Base-by-base conservation (phyloP, 1,284 basidiomycete species). In the Rhodotorula sp. region DNA sequence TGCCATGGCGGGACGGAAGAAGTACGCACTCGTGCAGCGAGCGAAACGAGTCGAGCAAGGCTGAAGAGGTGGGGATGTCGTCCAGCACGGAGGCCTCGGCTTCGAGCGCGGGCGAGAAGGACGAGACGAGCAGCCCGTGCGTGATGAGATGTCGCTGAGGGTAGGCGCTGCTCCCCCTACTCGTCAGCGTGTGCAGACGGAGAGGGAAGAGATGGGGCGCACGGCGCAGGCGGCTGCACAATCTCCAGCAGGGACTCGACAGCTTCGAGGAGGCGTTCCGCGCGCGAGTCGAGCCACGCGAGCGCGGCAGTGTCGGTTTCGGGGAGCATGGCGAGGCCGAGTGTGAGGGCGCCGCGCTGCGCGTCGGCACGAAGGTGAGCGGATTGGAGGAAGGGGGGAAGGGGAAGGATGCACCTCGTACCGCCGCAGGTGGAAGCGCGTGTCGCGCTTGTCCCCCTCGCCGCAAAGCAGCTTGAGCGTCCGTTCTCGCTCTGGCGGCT, bases 211-310 rank as follows among this genome's bases (percentile, higher is more conserved):
- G 15, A 39, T 9, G 27, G 2, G 25, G 54, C 72, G 34, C 32
- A 73, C 72, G 62, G 41, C 37, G 44, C 8, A 0, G 64, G 57
- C 5, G 67, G 61, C 1, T 56, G 8, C 4, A 64, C 56, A 13
- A 61, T n/a, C 44, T 73, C 71, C 27, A 66, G 57, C 37, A 73
- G 27, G 8, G 66, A 60, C 61, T 73, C 69, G 39, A 71, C 69
- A 4, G 69, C 72, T 41, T 73, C 72, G 44, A 73, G 69, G 2
- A 73, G 60, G 12, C 72, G 65, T 15, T 55, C 44, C n/a, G 72
- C 69, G 7, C 63, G 58, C 3, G 32, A 60, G 34, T 64, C 66
- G 41, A 73, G 61, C 66, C 63, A 66, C 1, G 60, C 50, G 8
- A 48, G 8, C 1, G 34, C 63, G 15, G 63, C 51, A 1, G 25